Conservation (phyloP, 805 yeast genomes). For the Ogataea henricii region DNA sequence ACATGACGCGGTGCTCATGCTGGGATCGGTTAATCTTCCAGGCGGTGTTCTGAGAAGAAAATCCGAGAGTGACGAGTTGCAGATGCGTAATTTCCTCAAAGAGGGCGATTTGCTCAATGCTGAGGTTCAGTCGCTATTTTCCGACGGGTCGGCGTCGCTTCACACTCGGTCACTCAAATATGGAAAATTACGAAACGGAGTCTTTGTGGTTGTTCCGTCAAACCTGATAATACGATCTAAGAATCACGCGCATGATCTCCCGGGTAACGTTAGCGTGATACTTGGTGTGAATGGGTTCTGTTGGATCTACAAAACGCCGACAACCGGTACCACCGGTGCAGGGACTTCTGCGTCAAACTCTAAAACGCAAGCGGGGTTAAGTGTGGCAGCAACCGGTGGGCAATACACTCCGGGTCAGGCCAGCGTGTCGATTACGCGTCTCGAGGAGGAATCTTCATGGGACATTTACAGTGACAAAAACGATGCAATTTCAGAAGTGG, state of each 20-base stretch:
- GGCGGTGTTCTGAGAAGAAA: conserved; percentile 96
- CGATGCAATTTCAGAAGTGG: conserved; percentile 62
- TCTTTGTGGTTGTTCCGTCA: conserved; percentile 77
- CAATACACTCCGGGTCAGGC: conserved; percentile 58
- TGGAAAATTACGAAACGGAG: conserved; percentile 93
- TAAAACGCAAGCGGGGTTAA: conserved; percentile 42
- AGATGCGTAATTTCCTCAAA: conserved; percentile 90
- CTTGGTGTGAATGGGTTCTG: conserved; percentile 94
- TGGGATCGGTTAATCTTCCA: conserved; percentile 95
- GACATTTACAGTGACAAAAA: conserved; percentile 92
- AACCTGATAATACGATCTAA: conserved; percentile 82
- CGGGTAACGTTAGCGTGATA: conserved; percentile 89
- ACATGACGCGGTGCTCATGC: conserved; percentile 87
- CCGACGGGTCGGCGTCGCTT: conserved; percentile 88
- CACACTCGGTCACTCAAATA: conserved; percentile 95
- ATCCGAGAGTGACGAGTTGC: conserved; percentile 92
- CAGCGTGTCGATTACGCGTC: conserved; percentile 71
- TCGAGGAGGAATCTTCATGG: conserved; percentile 88
- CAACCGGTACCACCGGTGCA: background rate
- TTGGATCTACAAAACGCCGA: conserved; percentile 77
- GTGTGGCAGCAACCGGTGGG: conserved; percentile 26
- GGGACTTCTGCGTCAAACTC: conserved; percentile 25
- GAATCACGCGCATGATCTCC: conserved; percentile 84
- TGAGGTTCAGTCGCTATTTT: conserved; percentile 87
- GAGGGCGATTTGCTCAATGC: conserved; percentile 96